phyloP scores from a whole-genome alignment of 2,329 filamentous ascomycete genomes.

The Fusarium paranaense region DNA sequence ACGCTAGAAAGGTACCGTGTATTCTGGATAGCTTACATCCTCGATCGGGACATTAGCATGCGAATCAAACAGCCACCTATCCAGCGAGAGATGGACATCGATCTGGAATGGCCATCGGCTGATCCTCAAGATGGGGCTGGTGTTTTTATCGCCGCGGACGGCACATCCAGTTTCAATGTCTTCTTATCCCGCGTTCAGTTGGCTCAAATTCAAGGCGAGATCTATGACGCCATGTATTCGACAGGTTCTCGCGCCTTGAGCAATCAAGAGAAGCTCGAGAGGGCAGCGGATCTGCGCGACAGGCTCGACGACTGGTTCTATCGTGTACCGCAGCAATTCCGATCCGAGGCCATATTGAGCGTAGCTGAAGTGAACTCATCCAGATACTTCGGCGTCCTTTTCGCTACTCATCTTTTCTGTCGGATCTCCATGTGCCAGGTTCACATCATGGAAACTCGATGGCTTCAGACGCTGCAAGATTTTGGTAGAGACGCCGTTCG shows the following conservation, averaged over 20 bases:
- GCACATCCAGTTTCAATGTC: constrained; percentile 3
- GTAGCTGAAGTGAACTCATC: background rate
- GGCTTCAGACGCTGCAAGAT: background rate
- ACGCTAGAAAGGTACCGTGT: constrained; percentile 9
- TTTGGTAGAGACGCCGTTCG: background rate
- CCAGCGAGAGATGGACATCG: constrained; percentile 3
- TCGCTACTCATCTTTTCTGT: constrained; percentile 12
- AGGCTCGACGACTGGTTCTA: constrained; percentile 14
- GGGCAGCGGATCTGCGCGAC: background rate
- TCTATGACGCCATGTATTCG: constrained; percentile 14
- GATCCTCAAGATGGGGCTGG: background rate
- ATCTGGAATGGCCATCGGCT: constrained; percentile 10
- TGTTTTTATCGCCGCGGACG: background rate
- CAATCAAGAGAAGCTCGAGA: background rate
- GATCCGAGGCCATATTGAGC: background rate
- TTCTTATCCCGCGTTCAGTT: constrained; percentile 14
- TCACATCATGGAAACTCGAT: background rate
- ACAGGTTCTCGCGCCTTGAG: background rate
- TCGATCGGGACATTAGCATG: constrained; percentile 22
- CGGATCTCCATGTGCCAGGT: background rate
- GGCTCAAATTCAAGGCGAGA: constrained; percentile 24
- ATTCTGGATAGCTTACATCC: constrained; percentile 32
- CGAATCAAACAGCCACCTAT: constrained; percentile 10
- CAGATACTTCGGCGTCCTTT: constrained; percentile 11
- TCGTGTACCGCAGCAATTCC: background rate